Base-by-base conservation (phyloP, 768 basidiomycete genomes). In the Boletus sensibilis region DNA sequence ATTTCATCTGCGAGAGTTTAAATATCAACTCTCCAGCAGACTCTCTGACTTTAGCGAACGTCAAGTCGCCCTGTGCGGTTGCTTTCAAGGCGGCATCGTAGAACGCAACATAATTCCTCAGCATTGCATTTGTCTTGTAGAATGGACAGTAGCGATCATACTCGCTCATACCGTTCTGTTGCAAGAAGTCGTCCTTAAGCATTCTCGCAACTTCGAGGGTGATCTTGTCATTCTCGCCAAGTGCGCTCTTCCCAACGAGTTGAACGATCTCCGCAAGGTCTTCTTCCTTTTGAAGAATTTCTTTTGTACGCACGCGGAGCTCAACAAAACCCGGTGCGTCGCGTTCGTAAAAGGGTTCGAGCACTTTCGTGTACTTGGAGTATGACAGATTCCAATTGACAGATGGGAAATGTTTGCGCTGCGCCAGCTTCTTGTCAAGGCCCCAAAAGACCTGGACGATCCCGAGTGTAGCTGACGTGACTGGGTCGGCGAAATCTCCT, bases 361-460 rank as follows among this genome's bases (percentile, higher is more conserved):
- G 83, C 11, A 94, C 86, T 69, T 94, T 95, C 59, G 88, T 90
- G 75, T 99, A 98, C 74, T 99, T 99, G 56, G 97, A 98, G 74
- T 98, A 98, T 11, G 97, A 99, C n/a, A 97, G 78, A 62, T 88
- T 97, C 97, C 97, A 99, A 77, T 99, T 98, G 72, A 99, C 96
- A n/a, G 95, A 97, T 2, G 97, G 97, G 82, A 99, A 99, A 72
- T 99, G 95, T 74, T 99, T 98, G 60, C 96, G 84, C 72, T 98
- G 97, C 3, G 97, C 97, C 56, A 98, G 86, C 71, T 96, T 94
- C 86, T 99, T 99, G 77, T 98, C 97, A 27, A 99, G 84, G 73
- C 97, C 97, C 97, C 97, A 99, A 84, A 99, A 99, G 62, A 98
- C 97, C 68, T 98, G 97, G 11, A 99, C 97, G 69, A 99, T 99